A percentile compares a stretch with the other conserved stretches of the same genome.
Conservation (phyloP, 1,139 yeast genomes). For the Arxiozyma telluris region DNA sequence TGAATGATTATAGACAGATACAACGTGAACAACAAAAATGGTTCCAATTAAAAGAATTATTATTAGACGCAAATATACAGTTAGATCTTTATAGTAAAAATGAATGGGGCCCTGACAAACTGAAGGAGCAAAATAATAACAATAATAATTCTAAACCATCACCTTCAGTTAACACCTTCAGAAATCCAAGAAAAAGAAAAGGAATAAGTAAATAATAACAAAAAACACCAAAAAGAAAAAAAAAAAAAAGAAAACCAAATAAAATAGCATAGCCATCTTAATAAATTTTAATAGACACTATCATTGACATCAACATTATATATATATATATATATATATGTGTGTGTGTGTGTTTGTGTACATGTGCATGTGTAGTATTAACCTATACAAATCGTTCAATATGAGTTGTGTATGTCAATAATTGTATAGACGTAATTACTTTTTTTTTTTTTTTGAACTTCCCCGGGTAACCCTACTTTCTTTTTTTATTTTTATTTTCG, state of each 20-base stretch:
- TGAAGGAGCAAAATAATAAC: not conserved
- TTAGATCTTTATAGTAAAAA: slow-evolving; percentile 25
- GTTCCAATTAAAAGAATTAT: slow-evolving; percentile 26
- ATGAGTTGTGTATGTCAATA: too few species aligned
- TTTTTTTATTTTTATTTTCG: not conserved
- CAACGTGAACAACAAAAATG: slow-evolving; percentile 25
- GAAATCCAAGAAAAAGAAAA: slow-evolving; percentile 1
- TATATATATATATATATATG: too few species aligned
- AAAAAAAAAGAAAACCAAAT: not conserved
- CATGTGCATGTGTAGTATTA: not conserved
- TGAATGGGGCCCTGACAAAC: slow-evolving; percentile 1
- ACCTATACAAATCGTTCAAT: too few species aligned
- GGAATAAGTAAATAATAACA: slow-evolving; percentile 2
- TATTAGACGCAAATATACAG: slow-evolving; percentile 29
- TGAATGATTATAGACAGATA: slow-evolving; percentile 15
- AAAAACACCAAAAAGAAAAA: slow-evolving; percentile 3
- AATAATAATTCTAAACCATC: not conserved
- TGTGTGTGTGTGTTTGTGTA: too few species aligned
- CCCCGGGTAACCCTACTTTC: not conserved
- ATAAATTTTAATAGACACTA: not conserved
- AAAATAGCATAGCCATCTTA: not conserved
- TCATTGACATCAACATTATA: not conserved
- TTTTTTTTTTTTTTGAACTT: not conserved
- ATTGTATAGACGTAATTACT: not conserved
- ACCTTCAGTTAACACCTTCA: not conserved